These are phyloP conservation scores for Paracoccidioides brasiliensis DNA, from an alignment of 2,329 filamentous ascomycete species.

Conservation along the genomic window DNA sequence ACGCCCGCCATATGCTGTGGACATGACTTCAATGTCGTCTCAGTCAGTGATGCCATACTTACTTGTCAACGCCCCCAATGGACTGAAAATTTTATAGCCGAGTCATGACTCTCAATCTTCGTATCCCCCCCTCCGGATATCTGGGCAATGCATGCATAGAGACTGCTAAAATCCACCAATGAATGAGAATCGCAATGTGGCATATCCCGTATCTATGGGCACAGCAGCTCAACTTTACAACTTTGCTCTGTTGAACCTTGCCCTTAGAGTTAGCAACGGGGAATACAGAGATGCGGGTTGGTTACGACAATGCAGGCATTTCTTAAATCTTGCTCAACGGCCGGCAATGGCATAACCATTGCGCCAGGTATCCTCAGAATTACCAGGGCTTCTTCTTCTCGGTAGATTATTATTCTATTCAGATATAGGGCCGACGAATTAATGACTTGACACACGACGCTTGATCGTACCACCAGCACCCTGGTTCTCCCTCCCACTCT, in stretches of 20 bases:
- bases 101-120: not conserved
- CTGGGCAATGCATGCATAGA: not conserved
- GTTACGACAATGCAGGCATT: not conserved
- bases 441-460: no score
- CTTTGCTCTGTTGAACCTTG: not conserved
- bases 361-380: not conserved
- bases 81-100: not conserved
- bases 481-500: not conserved
- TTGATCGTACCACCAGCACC: not conserved
- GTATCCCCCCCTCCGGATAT: not conserved
- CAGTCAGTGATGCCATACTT: not conserved
- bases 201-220: not conserved
- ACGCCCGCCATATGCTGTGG: not conserved
- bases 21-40: not conserved
- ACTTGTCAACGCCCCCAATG: not conserved
- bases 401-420: not conserved
- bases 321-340: not conserved
- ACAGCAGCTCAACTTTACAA: not conserved
- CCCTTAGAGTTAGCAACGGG: not conserved
- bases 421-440: not conserved
- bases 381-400: not conserved
- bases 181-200: not conserved
- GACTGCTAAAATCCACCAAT: not conserved
- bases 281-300: not conserved
- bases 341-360: not conserved